Conservation (phyloP, 2,329 filamentous ascomycete genomes). For the Thielaviopsis populi region DNA sequence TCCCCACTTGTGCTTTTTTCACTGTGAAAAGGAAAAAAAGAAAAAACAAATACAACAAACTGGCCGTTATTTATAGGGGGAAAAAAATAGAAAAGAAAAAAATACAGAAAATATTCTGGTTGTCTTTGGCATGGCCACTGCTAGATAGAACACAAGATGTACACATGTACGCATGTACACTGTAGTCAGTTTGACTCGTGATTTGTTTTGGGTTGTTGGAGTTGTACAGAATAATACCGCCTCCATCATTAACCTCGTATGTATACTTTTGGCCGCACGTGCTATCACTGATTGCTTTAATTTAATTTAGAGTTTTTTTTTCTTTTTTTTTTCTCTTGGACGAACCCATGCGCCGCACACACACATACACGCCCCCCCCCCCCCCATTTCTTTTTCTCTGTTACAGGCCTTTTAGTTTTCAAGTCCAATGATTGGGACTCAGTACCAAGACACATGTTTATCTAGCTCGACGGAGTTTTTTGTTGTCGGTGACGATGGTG, state of each 20-base stretch:
- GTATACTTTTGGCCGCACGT: neutral
- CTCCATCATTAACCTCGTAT: neutral
- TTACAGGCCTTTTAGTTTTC: neutral
- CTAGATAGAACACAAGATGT: too few species aligned
- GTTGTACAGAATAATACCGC: slow-evolving; percentile 2
- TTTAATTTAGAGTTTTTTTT: neutral
- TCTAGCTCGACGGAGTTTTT: neutral
- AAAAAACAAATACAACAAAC: too few species aligned
- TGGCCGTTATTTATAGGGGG: too few species aligned
- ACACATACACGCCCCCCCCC: too few species aligned
- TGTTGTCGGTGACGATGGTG: neutral
- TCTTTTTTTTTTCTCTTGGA: neutral
- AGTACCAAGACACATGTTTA: slow-evolving; percentile 12
- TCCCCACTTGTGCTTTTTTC: neutral
- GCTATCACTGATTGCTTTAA: neutral
- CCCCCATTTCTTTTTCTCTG: neutral
- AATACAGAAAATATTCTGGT: too few species aligned
- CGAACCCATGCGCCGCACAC: too few species aligned
- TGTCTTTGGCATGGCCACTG: too few species aligned
- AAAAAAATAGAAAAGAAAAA: neutral
- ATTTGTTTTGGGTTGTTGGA: neutral
- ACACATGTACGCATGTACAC: neutral
- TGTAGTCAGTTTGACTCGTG: neutral
- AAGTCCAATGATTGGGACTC: slow-evolving; percentile 6
- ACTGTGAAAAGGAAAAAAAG: too few species aligned